Evolutionary conservation across 495 filamentous ascomycete genomes (phyloP).

Genomic region (Lepraria neglecta): DNA sequence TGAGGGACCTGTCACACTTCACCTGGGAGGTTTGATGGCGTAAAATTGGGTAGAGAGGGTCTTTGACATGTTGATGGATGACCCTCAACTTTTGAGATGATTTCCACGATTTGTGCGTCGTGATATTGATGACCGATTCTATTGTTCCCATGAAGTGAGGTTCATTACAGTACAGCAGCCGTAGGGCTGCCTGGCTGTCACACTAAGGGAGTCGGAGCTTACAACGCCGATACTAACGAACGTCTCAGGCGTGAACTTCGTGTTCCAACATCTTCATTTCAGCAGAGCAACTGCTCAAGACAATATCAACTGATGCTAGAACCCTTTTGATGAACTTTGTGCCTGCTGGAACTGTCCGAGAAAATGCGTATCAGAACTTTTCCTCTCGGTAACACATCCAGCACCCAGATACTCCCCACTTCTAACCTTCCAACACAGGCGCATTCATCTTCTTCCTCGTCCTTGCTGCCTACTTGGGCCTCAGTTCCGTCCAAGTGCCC

Average conservation of each 20-base stretch:
- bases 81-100: background rate
- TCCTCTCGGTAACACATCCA: constrained; percentile 57
- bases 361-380: constrained; percentile 65
- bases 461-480: constrained; percentile 69
- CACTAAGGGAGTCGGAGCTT: background rate
- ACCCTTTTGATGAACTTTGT: background rate
- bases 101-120: constrained; percentile 18
- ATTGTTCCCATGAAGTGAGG: constrained; percentile 10
- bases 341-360: background rate
- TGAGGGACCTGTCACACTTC: constrained; percentile 1
- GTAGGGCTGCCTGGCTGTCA: constrained; percentile 2
- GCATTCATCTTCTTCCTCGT: constrained; percentile 73
- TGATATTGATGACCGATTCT: constrained; percentile 25
- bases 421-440: constrained; percentile 41
- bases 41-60: constrained; percentile 19
- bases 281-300: background rate
- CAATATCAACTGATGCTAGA: background rate
- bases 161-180: constrained; percentile 1
- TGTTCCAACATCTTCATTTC: background rate
- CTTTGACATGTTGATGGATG: constrained; percentile 16
- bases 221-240: background rate
- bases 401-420: constrained; percentile 6
- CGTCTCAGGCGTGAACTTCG: background rate
- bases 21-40: constrained; percentile 15
- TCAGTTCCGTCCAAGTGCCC: constrained; percentile 54